Base-by-base conservation (phyloP, 2,329 filamentous ascomycete species). In the Botrytis elliptica region DNA sequence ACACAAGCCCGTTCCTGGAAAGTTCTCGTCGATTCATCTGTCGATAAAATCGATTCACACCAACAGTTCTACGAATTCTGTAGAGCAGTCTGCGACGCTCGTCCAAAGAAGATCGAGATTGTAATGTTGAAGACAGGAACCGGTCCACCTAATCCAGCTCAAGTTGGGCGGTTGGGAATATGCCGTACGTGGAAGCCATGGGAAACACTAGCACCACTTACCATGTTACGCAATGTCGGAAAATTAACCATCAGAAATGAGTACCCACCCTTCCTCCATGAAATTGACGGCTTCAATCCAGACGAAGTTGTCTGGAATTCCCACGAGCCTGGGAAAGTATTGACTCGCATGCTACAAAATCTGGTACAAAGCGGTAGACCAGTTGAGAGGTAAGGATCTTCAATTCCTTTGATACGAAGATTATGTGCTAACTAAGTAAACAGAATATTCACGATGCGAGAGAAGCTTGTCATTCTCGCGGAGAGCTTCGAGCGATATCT, bases 211-310 rank as follows among this genome's bases (percentile, higher is more conserved):
- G 67, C 52, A 5, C 52, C 67, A 7, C n/a, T 70, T 1, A 46
- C 68, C 14, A 70, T 70, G 68, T 14, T 70, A 20, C 44, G 68
- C 2, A 70, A 70, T 38, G 55, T 70, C 16, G 55, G 55, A 3
- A 25, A 25, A 12, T 60, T 62, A 3, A 46, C 14, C 14, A 46
- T 70, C 6, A 42, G 38, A 36, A 42, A 70, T 10, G n/a, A 59
- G 14, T 16, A 33, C n/a, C 29, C 64, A n/a, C 29, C 62, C 8
- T 64, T 29, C 6, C 62, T 44, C 22, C 62, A 44, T 20, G 25
- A 44, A 10, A 8, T 3, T 1, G 60, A 63, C 22, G 22, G 22
- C n/a, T n/a, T 9, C 8, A 0, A 33, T 4, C 62, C 40, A 10
- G n/a, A 29, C 5, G 4, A 16, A 6, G n/a, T 33, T 18, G 40